Conservation (phyloP, 352 stramenopile species). For the Pythium myriotylum region DNA sequence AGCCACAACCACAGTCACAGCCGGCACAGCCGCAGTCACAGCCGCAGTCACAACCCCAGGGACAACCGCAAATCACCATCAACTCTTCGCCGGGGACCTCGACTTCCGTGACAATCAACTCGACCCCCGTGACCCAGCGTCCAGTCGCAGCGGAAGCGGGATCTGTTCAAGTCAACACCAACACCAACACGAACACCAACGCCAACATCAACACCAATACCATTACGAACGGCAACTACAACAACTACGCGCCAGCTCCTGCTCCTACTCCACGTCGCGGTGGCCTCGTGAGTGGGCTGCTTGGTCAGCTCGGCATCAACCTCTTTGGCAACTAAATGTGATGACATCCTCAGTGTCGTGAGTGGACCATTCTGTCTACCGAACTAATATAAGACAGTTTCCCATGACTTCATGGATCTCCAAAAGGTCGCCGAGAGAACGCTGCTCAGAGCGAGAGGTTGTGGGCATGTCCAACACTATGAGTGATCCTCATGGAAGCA, state of each 20-base stretch:
- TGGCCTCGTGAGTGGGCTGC: constrained; percentile 5
- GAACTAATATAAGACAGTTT: constrained; percentile 8
- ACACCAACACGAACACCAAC: background rate
- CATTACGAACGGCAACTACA: background rate
- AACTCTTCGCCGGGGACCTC: constrained; percentile 1
- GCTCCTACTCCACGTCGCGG: background rate
- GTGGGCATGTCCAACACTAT: too few relatives aligned
- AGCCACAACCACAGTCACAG: background rate
- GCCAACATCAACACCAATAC: constrained; percentile 1
- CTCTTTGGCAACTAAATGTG: background rate
- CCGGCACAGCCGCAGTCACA: too few relatives aligned
- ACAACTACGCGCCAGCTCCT: constrained; percentile 1
- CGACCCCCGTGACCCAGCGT: background rate
- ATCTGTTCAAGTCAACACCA: background rate
- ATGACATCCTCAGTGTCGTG: background rate
- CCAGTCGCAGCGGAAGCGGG: background rate
- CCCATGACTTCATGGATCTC: background rate
- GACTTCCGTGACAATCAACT: background rate
- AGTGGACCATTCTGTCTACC: background rate
- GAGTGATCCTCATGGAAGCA: too few relatives aligned
- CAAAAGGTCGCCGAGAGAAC: background rate
- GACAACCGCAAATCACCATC: background rate
- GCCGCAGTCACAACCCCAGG: background rate
- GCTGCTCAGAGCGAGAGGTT: background rate
- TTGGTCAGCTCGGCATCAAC: constrained; percentile 1